A percentile compares a stretch with the other conserved stretches of the same genome.
Conservation (phyloP, 352 stramenopile species). For the Phytophthora citricola region DNA sequence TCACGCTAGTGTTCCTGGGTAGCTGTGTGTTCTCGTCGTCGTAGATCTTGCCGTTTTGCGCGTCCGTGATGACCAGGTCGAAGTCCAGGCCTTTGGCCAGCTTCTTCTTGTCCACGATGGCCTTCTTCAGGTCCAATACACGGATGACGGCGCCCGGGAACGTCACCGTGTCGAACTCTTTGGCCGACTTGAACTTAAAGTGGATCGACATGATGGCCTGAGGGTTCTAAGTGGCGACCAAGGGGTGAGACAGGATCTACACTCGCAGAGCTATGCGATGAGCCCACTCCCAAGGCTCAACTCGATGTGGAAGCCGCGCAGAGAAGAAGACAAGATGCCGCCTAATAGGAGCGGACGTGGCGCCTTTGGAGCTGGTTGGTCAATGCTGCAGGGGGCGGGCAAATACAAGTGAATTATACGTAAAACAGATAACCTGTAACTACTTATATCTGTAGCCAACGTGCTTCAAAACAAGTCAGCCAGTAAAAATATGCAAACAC, state of each 20-base stretch:
- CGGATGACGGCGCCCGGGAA: slow-evolving; percentile 88
- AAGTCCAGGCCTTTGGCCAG: slow-evolving; percentile 93
- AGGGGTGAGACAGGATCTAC: background rate
- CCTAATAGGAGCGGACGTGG: slow-evolving; percentile 3
- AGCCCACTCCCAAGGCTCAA: background rate
- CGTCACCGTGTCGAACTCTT: slow-evolving; percentile 90
- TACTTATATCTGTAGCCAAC: too few species aligned
- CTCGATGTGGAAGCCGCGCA: slow-evolving; percentile 10
- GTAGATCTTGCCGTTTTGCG: slow-evolving; percentile 92
- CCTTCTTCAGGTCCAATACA: slow-evolving; percentile 92
- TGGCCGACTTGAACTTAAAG: slow-evolving; percentile 93
- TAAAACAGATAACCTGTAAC: too few species aligned
- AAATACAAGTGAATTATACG: too few species aligned
- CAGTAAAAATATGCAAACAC: too few species aligned
- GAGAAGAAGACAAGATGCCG: slow-evolving; percentile 7
- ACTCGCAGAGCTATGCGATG: slow-evolving; percentile 12
- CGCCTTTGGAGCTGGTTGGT: slow-evolving; percentile 15
- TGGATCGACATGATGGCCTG: slow-evolving; percentile 83
- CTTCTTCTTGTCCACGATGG: slow-evolving; percentile 94
- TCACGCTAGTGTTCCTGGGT: slow-evolving; percentile 91
- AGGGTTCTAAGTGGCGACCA: background rate
- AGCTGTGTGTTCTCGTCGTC: slow-evolving; percentile 92
- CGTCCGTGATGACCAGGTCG: slow-evolving; percentile 92
- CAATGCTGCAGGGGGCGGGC: too few species aligned
- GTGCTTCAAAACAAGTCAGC: too few species aligned